Conservation (phyloP, 192 early-diverging fungal species). For the Podila minutissima region DNA sequence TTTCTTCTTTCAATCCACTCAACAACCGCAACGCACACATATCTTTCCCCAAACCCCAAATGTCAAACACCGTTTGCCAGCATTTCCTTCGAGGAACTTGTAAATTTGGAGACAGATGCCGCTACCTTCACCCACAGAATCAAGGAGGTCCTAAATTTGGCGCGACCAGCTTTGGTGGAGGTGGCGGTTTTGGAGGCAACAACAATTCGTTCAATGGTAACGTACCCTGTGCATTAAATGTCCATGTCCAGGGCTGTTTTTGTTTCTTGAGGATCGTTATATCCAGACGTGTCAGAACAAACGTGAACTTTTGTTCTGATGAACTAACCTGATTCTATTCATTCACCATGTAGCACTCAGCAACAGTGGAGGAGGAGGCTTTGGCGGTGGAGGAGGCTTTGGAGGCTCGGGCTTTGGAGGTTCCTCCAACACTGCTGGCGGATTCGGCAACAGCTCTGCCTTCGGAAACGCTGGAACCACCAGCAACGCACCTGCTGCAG, state of each 20-base stretch:
- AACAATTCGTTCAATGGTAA: slow-evolving; percentile 53
- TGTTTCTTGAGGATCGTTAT: too few relatives aligned
- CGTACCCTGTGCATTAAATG: too few relatives aligned
- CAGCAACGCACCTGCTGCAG: neutral
- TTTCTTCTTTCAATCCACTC: neutral
- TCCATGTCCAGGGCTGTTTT: too few relatives aligned
- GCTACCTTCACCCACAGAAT: slow-evolving; percentile 60
- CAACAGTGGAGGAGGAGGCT: slow-evolving; percentile 23
- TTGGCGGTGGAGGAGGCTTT: slow-evolving; percentile 20
- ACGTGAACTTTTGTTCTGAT: neutral
- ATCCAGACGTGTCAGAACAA: too few relatives aligned
- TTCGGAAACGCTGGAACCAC: slow-evolving; percentile 6
- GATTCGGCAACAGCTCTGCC: slow-evolving; percentile 8
- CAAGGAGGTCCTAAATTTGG: slow-evolving; percentile 54
- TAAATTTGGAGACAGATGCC: slow-evolving; percentile 65
- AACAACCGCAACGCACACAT: neutral
- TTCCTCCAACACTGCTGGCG: neutral
- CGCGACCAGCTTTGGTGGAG: slow-evolving; percentile 42
- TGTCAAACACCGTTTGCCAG: slow-evolving; percentile 35
- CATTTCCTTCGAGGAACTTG: slow-evolving; percentile 68
- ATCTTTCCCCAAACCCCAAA: neutral
- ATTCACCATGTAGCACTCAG: slow-evolving; percentile 1
- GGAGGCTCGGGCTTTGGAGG: slow-evolving; percentile 5
- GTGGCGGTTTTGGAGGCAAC: slow-evolving; percentile 41
- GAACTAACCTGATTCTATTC: neutral